Evolutionary conservation across 2,329 filamentous ascomycete genomes (phyloP).

Genomic region (Pyricularia sp.): DNA sequence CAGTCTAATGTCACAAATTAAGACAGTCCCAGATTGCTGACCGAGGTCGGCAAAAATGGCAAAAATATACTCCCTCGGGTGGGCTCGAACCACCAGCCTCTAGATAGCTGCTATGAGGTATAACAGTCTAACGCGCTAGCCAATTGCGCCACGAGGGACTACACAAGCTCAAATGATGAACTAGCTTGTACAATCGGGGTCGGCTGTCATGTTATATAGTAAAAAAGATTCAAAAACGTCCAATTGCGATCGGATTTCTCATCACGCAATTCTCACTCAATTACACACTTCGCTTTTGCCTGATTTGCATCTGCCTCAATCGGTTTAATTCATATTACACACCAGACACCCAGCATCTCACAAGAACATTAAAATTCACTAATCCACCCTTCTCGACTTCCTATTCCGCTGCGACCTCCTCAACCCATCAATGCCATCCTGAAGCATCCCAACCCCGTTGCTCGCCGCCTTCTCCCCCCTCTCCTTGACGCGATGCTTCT

Average conservation of each 20-base stretch:
- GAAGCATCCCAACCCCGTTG: constrained; percentile 22
- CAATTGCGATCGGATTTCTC: no score
- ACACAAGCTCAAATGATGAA: not conserved
- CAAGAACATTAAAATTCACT: not conserved
- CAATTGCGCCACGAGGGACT: constrained; percentile 34
- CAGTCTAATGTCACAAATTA: not conserved
- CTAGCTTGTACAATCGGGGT: not conserved
- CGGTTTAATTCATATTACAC: not conserved
- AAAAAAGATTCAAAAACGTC: not conserved
- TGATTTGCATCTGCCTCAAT: no score
- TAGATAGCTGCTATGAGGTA: not conserved
- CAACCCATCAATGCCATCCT: constrained; percentile 22
- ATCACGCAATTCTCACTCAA: not conserved
- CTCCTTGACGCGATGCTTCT: constrained; percentile 43
- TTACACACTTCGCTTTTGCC: no score
- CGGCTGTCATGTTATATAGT: not conserved
- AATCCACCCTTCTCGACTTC: constrained; percentile 10
- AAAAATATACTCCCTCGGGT: constrained; percentile 1
- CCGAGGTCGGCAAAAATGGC: not conserved
- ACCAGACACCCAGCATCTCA: not conserved
- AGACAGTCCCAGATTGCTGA: not conserved
- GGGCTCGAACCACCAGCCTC: constrained; percentile 7
- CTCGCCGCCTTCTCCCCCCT: constrained; percentile 23
- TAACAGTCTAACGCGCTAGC: constrained; percentile 55
- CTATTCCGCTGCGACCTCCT: constrained; percentile 19